Evolutionary conservation across 257 asterid genomes (phyloP).

Genomic region (Ocimum tenuiflorum): DNA sequence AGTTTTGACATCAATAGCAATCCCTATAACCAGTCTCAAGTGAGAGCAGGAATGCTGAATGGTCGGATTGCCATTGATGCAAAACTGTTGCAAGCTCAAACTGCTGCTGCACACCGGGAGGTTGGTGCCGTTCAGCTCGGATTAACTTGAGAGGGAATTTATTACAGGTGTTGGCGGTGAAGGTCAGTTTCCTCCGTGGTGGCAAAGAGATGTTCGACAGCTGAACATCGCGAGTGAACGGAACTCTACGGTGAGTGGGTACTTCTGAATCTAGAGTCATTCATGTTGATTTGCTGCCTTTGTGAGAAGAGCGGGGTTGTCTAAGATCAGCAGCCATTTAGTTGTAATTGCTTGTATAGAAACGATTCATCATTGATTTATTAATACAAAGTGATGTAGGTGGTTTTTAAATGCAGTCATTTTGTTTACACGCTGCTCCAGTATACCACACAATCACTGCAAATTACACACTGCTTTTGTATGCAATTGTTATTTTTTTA

Average conservation of each 20-base stretch:
- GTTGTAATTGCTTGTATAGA: constrained; percentile 26
- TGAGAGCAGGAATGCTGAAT: constrained; percentile 39
- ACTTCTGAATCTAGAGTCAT: background rate
- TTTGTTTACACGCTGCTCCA: too few species aligned
- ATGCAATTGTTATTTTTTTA: too few species aligned
- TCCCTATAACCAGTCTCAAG: constrained; percentile 47
- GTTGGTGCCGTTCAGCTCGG: constrained; percentile 59
- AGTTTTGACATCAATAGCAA: constrained; percentile 42
- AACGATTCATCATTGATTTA: constrained; percentile 19
- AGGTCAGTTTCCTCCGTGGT: background rate
- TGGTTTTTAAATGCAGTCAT: too few species aligned
- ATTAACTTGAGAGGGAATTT: constrained; percentile 22
- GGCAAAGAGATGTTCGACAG: background rate
- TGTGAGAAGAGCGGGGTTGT: constrained; percentile 2
- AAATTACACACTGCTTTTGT: too few species aligned
- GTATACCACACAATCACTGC: too few species aligned
- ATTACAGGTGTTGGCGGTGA: background rate
- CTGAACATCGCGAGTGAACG: constrained; percentile 1
- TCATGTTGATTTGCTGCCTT: background rate
- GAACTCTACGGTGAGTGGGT: background rate
- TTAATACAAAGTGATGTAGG: background rate
- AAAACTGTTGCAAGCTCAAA: constrained; percentile 62
- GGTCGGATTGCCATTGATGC: constrained; percentile 55
- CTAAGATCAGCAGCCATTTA: background rate
- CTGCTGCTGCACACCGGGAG: constrained; percentile 60